Base-by-base conservation (phyloP, 2,329 filamentous ascomycete species). In the Taxawa tesnikishii region DNA sequence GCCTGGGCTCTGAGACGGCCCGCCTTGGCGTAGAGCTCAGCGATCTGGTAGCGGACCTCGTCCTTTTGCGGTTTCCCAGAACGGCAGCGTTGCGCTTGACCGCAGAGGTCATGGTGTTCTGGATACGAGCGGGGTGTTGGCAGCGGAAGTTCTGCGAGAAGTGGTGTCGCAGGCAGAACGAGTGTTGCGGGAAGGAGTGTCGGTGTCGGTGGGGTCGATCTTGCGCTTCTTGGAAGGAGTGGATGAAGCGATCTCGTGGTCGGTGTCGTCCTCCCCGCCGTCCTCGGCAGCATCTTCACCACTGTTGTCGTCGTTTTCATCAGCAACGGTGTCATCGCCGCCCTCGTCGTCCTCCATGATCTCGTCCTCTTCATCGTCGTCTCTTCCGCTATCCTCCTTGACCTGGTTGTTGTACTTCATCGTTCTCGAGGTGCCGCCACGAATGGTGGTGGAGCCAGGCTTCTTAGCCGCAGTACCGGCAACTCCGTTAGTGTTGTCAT, bases 1-100 rank as follows among this genome's bases (percentile, higher is more conserved):
- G 34, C 30, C 14, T 33, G 30, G 15, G 26, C 11, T 9, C 31
- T 14, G 15, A 33, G 30, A 8, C 27, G 31, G 4, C n/a, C 16
- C 12, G 21, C 18, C 5, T 30, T 29, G 9, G 23, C 27, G 6
- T 26, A 27, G 15, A 37, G 24, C 12, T 29, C 34, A 8, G 10
- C 14, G 18, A 25, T 26, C 10, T 26, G 11, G 12, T 23, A 4
- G 3, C 23, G 9, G 10, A 33, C 10, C 11, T 23, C 14, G 6
- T 7, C 26, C 14, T 15, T 28, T 15, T 15, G 15, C 10, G 16
- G 18, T 4, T 27, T 10, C 26, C 14, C 27, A n/a, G 15, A 6
- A 29, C 12, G 17, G 14, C 10, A 14, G 12, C 12, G 15, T 29
- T 10, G 9, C 5, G n/a, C 6, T 29, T 14, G 12, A 15, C n/a